Evolutionary conservation across 371 early-diverging fungal species (phyloP), one percentile per base, ranked within the genome.

Genomic region (Haplosporangium sp.): DNA sequence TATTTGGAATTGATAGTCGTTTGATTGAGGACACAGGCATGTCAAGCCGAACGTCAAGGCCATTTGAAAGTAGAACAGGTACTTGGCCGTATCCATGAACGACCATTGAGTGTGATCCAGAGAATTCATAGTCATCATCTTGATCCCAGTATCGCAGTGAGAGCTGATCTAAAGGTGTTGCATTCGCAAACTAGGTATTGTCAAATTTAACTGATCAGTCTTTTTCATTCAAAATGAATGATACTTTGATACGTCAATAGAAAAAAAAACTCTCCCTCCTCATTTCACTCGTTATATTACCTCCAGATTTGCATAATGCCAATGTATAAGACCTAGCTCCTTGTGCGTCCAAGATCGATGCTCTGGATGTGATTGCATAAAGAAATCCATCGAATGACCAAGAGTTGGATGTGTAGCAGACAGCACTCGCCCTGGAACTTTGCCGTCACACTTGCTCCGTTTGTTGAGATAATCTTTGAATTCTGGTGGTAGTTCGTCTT

Each of bases 301-400:
- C 73, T 77, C 87, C 19, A 87, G 56, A 59, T 84, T 77, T 8
- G 87, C 85, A 61, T 83, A 65, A 53, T 85, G 85, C 85, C 85
- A 87, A 35, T 85, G 76, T 19, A 87, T 64, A 7, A 87, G 50
- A 6, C 75, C 67, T 13, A 84, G 53, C 27, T 87, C 82, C 39
- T 67, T 40, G 2, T 62, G 45, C 2, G 72, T 58, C 71, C 86
- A 77, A 11, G 59, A 27, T 5, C 35, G 52, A 37, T 71, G 83
- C 15, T 73, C 64, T 45, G 84, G 85, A 20, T 87, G 86, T 8
- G 61, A 55, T 39, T 71, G 66, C 34, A 87, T 67, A 52, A 84
- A 81, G 44, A 76, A 71, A 17, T 87, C 84, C 69, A 87, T 73
- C 2, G 82, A 70, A 17, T 82, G 81, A 0, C 84, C 87, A 8